phyloP scores from a whole-genome alignment of 2,329 filamentous ascomycete genomes.

The Phialophora tarda region DNA sequence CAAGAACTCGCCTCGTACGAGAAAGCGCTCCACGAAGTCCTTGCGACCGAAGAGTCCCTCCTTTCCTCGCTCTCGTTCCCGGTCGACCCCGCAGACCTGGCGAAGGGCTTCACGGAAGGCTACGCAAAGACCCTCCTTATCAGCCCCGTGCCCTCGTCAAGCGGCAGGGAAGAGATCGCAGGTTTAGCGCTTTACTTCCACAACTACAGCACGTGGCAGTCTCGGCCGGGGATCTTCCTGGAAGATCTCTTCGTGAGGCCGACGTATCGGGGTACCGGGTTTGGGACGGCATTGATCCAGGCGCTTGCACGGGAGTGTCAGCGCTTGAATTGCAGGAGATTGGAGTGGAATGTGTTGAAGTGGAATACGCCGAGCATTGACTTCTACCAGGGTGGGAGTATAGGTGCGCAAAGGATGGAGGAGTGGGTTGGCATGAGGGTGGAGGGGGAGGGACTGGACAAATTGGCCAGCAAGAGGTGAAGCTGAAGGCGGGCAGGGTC shows the following conservation, averaged over 20 bases:
- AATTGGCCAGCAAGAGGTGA: slow-evolving; percentile 43
- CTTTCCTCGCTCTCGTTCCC: slow-evolving; percentile 79
- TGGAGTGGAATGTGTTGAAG: slow-evolving; percentile 90
- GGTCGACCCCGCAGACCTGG: slow-evolving; percentile 44
- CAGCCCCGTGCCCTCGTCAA: slow-evolving; percentile 50
- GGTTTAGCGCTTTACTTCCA: slow-evolving; percentile 93
- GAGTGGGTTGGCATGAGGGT: slow-evolving; percentile 60
- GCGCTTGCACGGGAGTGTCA: slow-evolving; percentile 80
- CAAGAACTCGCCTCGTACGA: slow-evolving; percentile 88
- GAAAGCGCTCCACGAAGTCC: slow-evolving; percentile 72
- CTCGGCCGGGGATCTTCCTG: slow-evolving; percentile 85
- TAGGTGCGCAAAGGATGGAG: slow-evolving; percentile 53
- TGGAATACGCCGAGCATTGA: slow-evolving; percentile 91
- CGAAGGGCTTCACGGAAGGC: slow-evolving; percentile 46
- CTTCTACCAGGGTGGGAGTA: slow-evolving; percentile 67
- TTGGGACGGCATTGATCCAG: slow-evolving; percentile 75
- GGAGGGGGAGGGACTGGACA: slow-evolving; percentile 51
- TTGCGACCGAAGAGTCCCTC: slow-evolving; percentile 78
- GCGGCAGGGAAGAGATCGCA: slow-evolving; percentile 55
- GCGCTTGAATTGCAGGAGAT: slow-evolving; percentile 71
- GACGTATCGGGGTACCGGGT: slow-evolving; percentile 73
- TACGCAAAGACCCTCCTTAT: slow-evolving; percentile 79
- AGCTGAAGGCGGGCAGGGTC: background rate
- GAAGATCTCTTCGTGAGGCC: slow-evolving; percentile 88
- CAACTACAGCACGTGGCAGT: slow-evolving; percentile 93